phyloP scores from a whole-genome alignment of 2,329 filamentous ascomycete genomes.

The Apiospora sp. region DNA sequence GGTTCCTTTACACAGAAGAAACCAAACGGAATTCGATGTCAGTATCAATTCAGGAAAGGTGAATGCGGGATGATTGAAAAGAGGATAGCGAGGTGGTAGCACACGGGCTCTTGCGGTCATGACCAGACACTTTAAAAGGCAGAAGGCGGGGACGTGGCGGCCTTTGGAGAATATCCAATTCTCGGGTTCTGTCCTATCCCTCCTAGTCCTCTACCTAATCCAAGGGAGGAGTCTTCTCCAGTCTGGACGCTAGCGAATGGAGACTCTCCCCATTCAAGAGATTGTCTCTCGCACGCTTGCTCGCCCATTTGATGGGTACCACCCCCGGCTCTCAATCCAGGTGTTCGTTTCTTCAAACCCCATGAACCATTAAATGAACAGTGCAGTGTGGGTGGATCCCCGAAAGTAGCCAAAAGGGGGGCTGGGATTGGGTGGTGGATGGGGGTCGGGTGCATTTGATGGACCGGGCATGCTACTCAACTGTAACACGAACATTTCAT shows the following conservation, averaged over 20 bases:
- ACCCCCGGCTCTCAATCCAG: slow-evolving; percentile 23
- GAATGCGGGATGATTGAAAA: slow-evolving; percentile 59
- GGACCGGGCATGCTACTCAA: slow-evolving; percentile 20
- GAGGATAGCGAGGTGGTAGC: slow-evolving; percentile 59
- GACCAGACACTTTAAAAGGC: slow-evolving; percentile 50
- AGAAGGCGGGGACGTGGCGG: slow-evolving; percentile 39
- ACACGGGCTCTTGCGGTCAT: slow-evolving; percentile 52
- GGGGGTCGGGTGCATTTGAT: slow-evolving; percentile 19
- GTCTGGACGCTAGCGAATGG: slow-evolving; percentile 21
- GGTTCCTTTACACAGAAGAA: slow-evolving; percentile 11
- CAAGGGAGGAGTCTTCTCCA: slow-evolving; percentile 21
- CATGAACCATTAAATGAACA: slow-evolving; percentile 24
- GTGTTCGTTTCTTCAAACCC: slow-evolving; percentile 26
- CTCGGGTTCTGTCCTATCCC: slow-evolving; percentile 20
- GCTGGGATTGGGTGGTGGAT: slow-evolving; percentile 15
- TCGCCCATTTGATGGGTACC: slow-evolving; percentile 8
- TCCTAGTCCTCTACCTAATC: slow-evolving; percentile 13
- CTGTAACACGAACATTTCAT: slow-evolving; percentile 12
- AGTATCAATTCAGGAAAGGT: slow-evolving; percentile 56
- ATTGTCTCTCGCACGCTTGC: slow-evolving; percentile 15
- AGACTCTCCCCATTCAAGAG: slow-evolving; percentile 21
- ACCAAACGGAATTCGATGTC: slow-evolving; percentile 18
- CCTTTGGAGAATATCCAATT: slow-evolving; percentile 24
- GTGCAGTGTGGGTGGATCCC: slow-evolving; percentile 21
- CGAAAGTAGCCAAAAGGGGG: slow-evolving; percentile 19